A percentile compares a stretch with the other conserved stretches of the same genome.
These are phyloP conservation scores for Debaryomycetaceae sp. DNA, from an alignment of 1,139 yeast genomes.

Conservation along the genomic window DNA sequence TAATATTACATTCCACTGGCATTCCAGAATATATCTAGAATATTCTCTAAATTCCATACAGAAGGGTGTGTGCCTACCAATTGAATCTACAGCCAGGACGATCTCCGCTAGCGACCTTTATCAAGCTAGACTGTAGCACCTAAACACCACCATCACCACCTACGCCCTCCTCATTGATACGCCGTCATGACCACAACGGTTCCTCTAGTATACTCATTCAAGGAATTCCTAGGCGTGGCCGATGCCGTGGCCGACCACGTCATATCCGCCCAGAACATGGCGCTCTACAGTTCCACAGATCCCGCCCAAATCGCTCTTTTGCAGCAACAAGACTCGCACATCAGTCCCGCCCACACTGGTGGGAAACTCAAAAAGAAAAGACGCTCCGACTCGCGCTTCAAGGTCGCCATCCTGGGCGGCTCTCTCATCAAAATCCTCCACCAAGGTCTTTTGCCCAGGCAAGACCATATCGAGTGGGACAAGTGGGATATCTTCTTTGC, in stretches of 20 bases:
- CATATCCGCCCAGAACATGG: conserved; percentile 66
- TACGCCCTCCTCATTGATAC: not conserved
- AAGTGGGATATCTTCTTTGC: conserved; percentile 68
- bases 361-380: conserved; percentile 21
- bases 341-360: conserved; percentile 1
- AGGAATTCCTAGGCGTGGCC: conserved; percentile 81
- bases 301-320: conserved; percentile 19
- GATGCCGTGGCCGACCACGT: conserved; percentile 91
- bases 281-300: conserved; percentile 44
- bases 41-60: too few species aligned
- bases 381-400: conserved; percentile 56
- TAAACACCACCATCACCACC: too few species aligned
- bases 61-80: too few species aligned
- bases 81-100: too few species aligned
- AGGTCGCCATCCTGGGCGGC: conserved; percentile 89
- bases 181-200: conserved; percentile 75
- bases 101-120: too few species aligned
- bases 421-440: conserved; percentile 76
- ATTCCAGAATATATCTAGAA: too few species aligned
- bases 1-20: too few species aligned
- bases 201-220: conserved; percentile 84
- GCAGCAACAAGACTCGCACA: conserved; percentile 9
- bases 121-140: too few species aligned
- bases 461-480: conserved; percentile 72
- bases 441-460: conserved; percentile 68